A percentile compares a stretch with the other conserved stretches of the same genome.
phyloP scores from a whole-genome alignment of 2,329 filamentous ascomycete genomes.

The Stagonosporopsis tanaceti region DNA sequence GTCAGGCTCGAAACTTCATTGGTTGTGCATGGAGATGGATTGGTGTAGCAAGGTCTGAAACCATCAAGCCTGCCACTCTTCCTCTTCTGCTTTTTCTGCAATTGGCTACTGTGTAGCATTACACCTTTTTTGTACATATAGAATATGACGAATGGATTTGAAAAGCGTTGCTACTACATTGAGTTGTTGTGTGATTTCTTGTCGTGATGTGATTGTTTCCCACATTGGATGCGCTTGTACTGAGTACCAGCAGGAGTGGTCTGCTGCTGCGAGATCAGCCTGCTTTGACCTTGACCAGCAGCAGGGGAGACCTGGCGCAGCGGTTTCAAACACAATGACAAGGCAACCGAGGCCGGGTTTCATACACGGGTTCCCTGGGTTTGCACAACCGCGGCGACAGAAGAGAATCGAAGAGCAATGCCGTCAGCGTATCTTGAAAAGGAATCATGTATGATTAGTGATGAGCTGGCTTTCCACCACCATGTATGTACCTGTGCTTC shows the following conservation, averaged over 20 bases:
- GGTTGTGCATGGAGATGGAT: conserved; percentile 16
- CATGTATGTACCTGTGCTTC: not conserved
- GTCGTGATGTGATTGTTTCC: not conserved
- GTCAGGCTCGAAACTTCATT: conserved; percentile 15
- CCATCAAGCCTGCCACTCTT: conserved; percentile 12
- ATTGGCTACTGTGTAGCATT: conserved; percentile 22
- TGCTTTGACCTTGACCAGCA: too few relatives aligned
- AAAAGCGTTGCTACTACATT: conserved; percentile 4
- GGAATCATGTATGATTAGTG: not conserved
- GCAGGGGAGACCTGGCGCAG: not conserved
- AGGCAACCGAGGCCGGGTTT: too few relatives aligned
- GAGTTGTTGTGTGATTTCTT: not conserved
- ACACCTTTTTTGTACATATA: conserved; percentile 18
- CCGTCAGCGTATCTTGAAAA: not conserved
- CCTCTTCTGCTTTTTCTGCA: conserved; percentile 8
- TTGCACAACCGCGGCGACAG: too few relatives aligned
- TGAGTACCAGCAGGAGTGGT: too few relatives aligned
- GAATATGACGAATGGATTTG: conserved; percentile 21
- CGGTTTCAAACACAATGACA: not conserved
- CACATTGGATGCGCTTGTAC: not conserved
- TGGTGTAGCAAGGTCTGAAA: conserved; percentile 6
- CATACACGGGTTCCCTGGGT: too few relatives aligned
- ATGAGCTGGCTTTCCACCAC: not conserved
- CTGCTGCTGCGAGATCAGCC: too few relatives aligned
- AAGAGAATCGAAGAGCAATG: not conserved